These are phyloP conservation scores for Omphalotus guepiniiformis DNA, from an alignment of 768 basidiomycete genomes.

Conservation along the genomic window DNA sequence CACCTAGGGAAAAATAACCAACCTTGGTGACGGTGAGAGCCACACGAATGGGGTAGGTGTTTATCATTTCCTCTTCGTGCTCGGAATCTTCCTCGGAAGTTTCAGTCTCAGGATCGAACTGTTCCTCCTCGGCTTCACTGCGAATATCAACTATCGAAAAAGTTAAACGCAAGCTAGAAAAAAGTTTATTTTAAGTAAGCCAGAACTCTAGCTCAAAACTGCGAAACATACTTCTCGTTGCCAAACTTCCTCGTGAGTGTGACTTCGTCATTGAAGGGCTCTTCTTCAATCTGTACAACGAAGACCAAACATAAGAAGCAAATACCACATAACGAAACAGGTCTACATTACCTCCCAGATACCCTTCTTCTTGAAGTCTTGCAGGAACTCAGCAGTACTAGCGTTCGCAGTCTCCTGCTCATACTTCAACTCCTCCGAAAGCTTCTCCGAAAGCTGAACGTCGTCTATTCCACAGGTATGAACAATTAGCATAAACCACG, in stretches of 20 bases:
- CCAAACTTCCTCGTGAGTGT: constrained; percentile 79
- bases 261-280: constrained; percentile 75
- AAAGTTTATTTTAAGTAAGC: not conserved
- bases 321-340: constrained; percentile 19
- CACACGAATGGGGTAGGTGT: constrained; percentile 69
- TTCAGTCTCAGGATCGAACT: constrained; percentile 27
- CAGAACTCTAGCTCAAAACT: not conserved
- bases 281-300: constrained; percentile 60
- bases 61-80: constrained; percentile 33
- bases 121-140: constrained; percentile 31
- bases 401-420: constrained; percentile 60
- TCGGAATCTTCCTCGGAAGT: constrained; percentile 33
- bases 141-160: constrained; percentile 93
- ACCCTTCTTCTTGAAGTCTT: constrained; percentile 65
- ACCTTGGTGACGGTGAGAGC: constrained; percentile 87
- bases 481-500: constrained; percentile 2
- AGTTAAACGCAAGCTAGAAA: constrained; percentile 72
- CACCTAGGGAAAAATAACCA: constrained; percentile 5
- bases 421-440: constrained; percentile 80
- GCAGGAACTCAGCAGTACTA: constrained; percentile 48
- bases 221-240: constrained; percentile 71
- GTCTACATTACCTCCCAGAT: constrained; percentile 82
- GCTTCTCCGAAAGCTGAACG: constrained; percentile 65
- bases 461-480: constrained; percentile 50
- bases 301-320: not conserved